Conservation (phyloP, 176 grass and related monocot genomes). For the Leersia perrieri region DNA sequence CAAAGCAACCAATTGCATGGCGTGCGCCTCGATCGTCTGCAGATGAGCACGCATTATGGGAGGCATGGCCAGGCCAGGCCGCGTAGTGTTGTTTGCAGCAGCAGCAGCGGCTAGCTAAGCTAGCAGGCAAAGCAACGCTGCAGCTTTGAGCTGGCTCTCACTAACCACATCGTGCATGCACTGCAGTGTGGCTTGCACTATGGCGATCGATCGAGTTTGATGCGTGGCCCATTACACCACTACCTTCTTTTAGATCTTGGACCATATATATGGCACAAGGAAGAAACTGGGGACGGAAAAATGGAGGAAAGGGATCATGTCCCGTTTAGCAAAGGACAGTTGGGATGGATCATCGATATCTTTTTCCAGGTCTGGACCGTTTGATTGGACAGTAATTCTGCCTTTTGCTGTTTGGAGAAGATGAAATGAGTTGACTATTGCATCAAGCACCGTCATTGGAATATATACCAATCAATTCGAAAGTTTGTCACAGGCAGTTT, state of each 20-base stretch:
- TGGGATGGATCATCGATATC: not conserved
- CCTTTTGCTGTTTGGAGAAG: not conserved
- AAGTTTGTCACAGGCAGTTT: not conserved
- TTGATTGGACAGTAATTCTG: not conserved
- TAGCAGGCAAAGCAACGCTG: not conserved
- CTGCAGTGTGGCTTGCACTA: not conserved
- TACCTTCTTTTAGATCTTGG: conserved; percentile 33
- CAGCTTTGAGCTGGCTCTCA: conserved; percentile 45
- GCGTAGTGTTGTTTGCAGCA: not conserved
- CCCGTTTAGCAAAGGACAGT: conserved; percentile 17
- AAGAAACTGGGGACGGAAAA: not conserved
- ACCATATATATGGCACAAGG: conserved; percentile 23
- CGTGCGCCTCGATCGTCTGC: not conserved
- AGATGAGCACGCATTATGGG: conserved; percentile 31
- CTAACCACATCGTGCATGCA: not conserved
- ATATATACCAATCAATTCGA: not conserved
- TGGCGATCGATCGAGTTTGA: not conserved
- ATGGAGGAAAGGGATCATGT: conserved; percentile 2
- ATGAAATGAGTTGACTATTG: not conserved
- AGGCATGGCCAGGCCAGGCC: conserved; percentile 10
- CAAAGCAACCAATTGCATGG: conserved; percentile 28
- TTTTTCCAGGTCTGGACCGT: not conserved
- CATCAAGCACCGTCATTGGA: not conserved
- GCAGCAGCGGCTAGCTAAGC: no score
- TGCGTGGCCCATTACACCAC: conserved; percentile 9